Base-by-base conservation (phyloP, 257 asterid genomes). In the Euphrasia confusa region DNA sequence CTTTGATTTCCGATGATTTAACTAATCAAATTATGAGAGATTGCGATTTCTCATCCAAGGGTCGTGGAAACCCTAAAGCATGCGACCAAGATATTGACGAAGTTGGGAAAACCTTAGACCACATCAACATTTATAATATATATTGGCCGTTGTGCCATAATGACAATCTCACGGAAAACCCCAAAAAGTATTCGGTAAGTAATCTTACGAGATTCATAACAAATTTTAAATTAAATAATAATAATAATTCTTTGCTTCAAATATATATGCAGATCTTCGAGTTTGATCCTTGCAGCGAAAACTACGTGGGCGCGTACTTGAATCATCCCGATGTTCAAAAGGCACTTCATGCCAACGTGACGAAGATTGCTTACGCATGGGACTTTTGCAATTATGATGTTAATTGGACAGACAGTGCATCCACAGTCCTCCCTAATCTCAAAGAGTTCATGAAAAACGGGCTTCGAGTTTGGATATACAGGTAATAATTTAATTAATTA, bases 61-160 rank as follows among this genome's bases (percentile, higher is more conserved):
- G 63, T 9, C 63, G 69, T 0, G 35, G 11, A 1, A 78, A 83
- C 55, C 45, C 78, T 0, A 72, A 63, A 3, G 24, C 61, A 47
- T 83, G 88, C 74, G 54, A 5, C 0, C 2, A 5, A 0, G 79
- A 94, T 37, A n/a, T 54, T 1, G 5, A 37, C 6, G 81, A 32
- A 47, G 87, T 67, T 1, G 53, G 39, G 1, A 4, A 10, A n/a
- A 32, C 8, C 45, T 9, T 69, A 2, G 30, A 37, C 0, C 4
- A 1, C 7, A 67, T 84, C 7, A 85, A 87, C 54, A 79, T 87
- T 39, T 87, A 82, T 58, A 79, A 79, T 66, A 87, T 87, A 15
- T 87, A 87, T 50, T 90, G 87, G 33, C 94, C 93, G 2, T 61
- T 75, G 50, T 87, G 94, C 78, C 28, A 63, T 4, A 65, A 77